Percentiles rank a stretch among this genome's conserved stretches.
phyloP scores from a whole-genome alignment of 2,329 filamentous ascomycete species.

The Nannizziopsis barbatae region DNA sequence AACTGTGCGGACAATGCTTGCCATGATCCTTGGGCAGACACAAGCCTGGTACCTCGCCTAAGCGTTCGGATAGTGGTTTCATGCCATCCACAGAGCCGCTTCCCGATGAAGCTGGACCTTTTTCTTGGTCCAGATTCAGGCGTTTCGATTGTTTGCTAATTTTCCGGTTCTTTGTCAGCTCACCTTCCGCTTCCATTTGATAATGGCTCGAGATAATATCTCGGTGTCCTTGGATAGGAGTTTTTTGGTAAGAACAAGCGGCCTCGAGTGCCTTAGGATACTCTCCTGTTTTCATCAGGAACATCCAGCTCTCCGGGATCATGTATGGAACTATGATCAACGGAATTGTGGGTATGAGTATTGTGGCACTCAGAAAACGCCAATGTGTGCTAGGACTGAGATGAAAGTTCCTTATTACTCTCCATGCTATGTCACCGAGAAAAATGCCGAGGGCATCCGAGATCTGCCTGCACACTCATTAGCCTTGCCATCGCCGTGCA shows the following conservation, averaged over 20 bases:
- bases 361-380: constrained; percentile 9
- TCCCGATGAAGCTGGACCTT: not conserved
- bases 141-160: not conserved
- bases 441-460: constrained; percentile 8
- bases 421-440: constrained; percentile 7
- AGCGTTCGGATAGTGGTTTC: constrained; percentile 7
- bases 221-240: constrained; percentile 8
- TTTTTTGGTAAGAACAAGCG: constrained; percentile 6
- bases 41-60: constrained; percentile 2
- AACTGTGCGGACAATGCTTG: constrained; percentile 3
- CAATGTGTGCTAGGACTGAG: constrained; percentile 2
- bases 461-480: constrained; percentile 6
- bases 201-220: constrained; percentile 11
- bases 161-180: constrained; percentile 7
- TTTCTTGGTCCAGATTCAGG: not conserved
- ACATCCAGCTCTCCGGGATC: constrained; percentile 11
- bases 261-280: constrained; percentile 7
- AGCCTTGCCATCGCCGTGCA: not conserved
- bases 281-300: constrained; percentile 9
- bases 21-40: not conserved
- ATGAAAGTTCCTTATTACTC: constrained; percentile 1
- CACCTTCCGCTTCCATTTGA: constrained; percentile 11
- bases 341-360: constrained; percentile 8
- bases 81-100: not conserved
- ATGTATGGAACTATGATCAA: constrained; percentile 7